phyloP scores from a whole-genome alignment of 306 rosid species.

The Pachyrhizus erosus region DNA sequence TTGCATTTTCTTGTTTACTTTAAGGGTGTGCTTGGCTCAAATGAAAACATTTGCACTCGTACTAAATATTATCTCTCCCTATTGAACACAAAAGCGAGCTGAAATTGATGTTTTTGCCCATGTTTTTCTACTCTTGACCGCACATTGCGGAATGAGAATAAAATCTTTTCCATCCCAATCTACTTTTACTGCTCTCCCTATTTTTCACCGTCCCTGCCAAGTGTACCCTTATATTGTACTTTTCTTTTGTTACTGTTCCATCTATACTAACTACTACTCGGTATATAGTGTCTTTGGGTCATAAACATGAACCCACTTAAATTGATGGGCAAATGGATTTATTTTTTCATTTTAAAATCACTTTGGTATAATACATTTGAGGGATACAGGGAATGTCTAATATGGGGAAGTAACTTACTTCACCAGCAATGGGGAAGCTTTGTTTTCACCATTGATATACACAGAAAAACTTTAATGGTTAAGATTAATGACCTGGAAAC shows the following conservation, averaged over 20 bases:
- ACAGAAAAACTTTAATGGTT: too few relatives aligned
- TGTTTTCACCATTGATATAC: too few relatives aligned
- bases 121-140: constrained; percentile 5
- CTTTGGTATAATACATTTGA: constrained; percentile 18
- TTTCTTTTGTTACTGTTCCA: constrained; percentile 11
- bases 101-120: constrained; percentile 10
- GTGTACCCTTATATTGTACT: constrained; percentile 16
- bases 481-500: too few relatives aligned
- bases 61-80: too few relatives aligned
- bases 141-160: background rate
- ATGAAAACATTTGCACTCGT: background rate
- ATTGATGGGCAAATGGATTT: constrained; percentile 23
- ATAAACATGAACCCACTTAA: constrained; percentile 22
- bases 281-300: constrained; percentile 27
- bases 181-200: constrained; percentile 14
- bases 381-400: too few relatives aligned
- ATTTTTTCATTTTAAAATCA: constrained; percentile 27
- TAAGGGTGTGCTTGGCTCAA: constrained; percentile 22
- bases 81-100: background rate
- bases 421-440: too few relatives aligned
- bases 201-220: constrained; percentile 27
- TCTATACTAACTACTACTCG: constrained; percentile 1
- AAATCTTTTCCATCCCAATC: constrained; percentile 19
- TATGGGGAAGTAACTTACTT: too few relatives aligned
- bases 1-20: constrained; percentile 17